Evolutionary conservation across 345 rosid species (phyloP), one percentile per base, ranked within the genome.

Genomic region (Carallia pectinifolia): DNA sequence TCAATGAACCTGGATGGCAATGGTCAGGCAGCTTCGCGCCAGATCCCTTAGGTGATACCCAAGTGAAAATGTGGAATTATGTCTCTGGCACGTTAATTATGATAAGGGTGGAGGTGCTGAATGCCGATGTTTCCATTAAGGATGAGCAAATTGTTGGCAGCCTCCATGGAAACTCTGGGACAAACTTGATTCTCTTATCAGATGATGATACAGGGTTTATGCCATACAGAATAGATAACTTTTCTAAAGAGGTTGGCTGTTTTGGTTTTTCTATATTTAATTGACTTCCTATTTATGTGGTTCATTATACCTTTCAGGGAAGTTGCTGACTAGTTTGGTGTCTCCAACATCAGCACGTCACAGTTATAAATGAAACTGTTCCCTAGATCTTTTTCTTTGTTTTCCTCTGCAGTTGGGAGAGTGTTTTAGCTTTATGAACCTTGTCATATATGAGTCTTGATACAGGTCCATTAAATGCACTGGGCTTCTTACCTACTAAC

Each of bases 1-100:
- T 87, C 74, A 80, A 89, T 73, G 98, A 91, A 81, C 92, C 96
- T 74, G 97, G 98, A 76, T 94, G 97, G 92, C 89, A 91, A 71
- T 94, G 98, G 98, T 91, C 97, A 3, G 93, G 98, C 76, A 85
- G 97, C 86, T 94, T 93, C 83, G 84, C 87, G 82, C 97, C 98
- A 59, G 97, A 91, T 85, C 89, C 82, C 81, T 82, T 94, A 53
- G 98, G 97, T 67, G 98, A 94, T 78, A 89, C 93, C 53, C 97
- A 91, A 81, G 86, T 94, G 72, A 94, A 94, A 85, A 82, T 89
- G 83, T 72, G 97, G 83, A 91, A 94, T 72, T 85, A 85, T 73
- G 84, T 82, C 37, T 83, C 90, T 76, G 90, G 91, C 66, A 79
- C 81, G n/a, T 56, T 87, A 65, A 84, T 79, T 72, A 91, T 87